These are phyloP conservation scores for Pichia sp. DNA, from an alignment of 1,139 yeast genomes.

Conservation along the genomic window DNA sequence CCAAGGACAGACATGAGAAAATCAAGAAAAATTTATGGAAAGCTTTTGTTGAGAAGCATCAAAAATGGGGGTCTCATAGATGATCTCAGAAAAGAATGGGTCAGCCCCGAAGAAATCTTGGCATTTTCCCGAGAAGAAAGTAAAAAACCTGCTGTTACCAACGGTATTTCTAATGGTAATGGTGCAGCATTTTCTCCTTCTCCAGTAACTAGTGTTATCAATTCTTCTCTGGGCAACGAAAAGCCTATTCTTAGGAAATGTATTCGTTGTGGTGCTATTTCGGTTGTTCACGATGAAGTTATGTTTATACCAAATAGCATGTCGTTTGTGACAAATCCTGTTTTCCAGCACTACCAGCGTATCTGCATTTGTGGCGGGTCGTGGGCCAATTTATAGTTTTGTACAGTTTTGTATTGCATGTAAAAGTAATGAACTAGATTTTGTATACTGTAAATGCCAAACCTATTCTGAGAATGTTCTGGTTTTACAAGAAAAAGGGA, in stretches of 20 bases:
- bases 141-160: slow-evolving; percentile 19
- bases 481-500: too few relatives aligned
- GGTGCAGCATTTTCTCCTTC: background rate
- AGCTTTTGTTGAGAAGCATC: slow-evolving; percentile 22
- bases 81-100: slow-evolving; percentile 27
- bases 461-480: too few relatives aligned
- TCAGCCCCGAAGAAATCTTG: slow-evolving; percentile 27
- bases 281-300: slow-evolving; percentile 45
- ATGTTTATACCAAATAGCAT: slow-evolving; percentile 25
- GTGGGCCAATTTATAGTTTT: slow-evolving; percentile 45
- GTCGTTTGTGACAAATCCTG: slow-evolving; percentile 29
- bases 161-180: background rate
- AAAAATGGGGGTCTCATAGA: slow-evolving; percentile 29
- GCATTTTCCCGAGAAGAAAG: slow-evolving; percentile 3
- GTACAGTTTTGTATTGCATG: too few relatives aligned
- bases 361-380: slow-evolving; percentile 79
- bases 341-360: slow-evolving; percentile 47
- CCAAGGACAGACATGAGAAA: slow-evolving; percentile 19
- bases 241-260: slow-evolving; percentile 43
- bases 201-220: background rate
- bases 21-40: slow-evolving; percentile 19
- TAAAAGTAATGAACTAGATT: too few relatives aligned
- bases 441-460: too few relatives aligned
- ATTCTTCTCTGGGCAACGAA: background rate
- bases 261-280: slow-evolving; percentile 62